phyloP scores from a whole-genome alignment of 805 yeast species.

The Candida glaebosa region DNA sequence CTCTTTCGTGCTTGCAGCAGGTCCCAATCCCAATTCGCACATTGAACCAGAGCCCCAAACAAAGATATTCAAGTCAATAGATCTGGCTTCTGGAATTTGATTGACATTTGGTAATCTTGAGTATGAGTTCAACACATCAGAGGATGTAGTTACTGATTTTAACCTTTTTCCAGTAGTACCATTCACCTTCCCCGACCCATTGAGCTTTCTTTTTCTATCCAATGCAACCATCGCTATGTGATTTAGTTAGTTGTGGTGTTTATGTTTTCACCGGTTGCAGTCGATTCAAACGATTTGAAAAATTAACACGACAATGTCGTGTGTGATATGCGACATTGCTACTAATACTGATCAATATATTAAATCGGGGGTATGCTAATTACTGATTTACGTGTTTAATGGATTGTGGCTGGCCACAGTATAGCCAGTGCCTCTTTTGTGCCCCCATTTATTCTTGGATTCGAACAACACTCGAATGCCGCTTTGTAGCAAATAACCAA shows the following conservation, averaged over 20 bases:
- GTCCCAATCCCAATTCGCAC: conserved; percentile 98
- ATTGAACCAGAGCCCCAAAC: conserved; percentile 97
- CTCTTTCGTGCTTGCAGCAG: conserved; percentile 84
- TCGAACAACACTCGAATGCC: conserved; percentile 36
- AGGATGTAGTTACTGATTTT: conserved; percentile 26
- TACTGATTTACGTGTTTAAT: conserved; percentile 18
- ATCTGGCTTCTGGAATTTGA: conserved; percentile 31
- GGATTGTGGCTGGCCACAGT: conserved; percentile 29
- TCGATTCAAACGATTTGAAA: conserved; percentile 4
- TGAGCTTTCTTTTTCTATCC: conserved; percentile 29
- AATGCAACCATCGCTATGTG: conserved; percentile 40
- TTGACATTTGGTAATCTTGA: conserved; percentile 46
- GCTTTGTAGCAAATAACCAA: conserved; percentile 54
- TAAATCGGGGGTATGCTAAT: neutral
- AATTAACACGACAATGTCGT: conserved; percentile 1
- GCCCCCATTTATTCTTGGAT: conserved; percentile 38
- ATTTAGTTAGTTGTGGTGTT: neutral
- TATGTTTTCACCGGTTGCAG: neutral
- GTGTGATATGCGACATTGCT: conserved; percentile 1
- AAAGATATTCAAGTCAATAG: conserved; percentile 65
- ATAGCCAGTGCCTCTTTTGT: conserved; percentile 34
- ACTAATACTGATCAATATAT: neutral
- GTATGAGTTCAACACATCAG: conserved; percentile 48
- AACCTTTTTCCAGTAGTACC: conserved; percentile 23
- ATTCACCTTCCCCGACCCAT: conserved; percentile 13